Evolutionary conservation across 345 rosid species (phyloP).

Genomic region (Rhodamnia rubescens): DNA sequence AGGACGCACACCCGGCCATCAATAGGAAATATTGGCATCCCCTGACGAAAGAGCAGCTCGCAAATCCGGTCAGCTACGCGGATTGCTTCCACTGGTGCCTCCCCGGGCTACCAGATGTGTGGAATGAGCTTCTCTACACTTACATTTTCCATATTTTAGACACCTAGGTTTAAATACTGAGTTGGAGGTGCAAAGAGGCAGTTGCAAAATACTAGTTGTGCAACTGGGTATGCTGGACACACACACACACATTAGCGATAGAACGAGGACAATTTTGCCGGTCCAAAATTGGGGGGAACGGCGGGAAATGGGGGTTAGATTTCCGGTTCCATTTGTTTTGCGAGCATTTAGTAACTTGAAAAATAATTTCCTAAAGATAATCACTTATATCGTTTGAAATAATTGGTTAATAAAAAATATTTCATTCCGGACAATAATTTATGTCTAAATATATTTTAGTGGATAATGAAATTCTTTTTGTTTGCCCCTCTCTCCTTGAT

Average conservation of each 20-base stretch:
- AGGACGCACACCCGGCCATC: conserved; percentile 65
- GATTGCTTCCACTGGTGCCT: not conserved
- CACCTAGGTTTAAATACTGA: not conserved
- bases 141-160: not conserved
- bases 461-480: not conserved
- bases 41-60: conserved; percentile 25
- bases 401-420: not conserved
- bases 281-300: not conserved
- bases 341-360: not conserved
- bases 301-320: not conserved
- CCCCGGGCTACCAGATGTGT: not conserved
- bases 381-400: not conserved
- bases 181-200: not conserved
- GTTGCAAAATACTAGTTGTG: not conserved
- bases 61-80: conserved; percentile 40
- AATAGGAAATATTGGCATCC: conserved; percentile 63
- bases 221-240: not conserved
- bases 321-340: not conserved
- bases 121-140: not conserved
- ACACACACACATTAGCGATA: not conserved
- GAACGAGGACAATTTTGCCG: not conserved
- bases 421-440: not conserved
- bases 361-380: not conserved
- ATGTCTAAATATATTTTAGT: not conserved
- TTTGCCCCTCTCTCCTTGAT: too few relatives aligned